Evolutionary conservation across 495 filamentous ascomycete genomes (phyloP).

Genomic region (Aspergillus haitiensis): DNA sequence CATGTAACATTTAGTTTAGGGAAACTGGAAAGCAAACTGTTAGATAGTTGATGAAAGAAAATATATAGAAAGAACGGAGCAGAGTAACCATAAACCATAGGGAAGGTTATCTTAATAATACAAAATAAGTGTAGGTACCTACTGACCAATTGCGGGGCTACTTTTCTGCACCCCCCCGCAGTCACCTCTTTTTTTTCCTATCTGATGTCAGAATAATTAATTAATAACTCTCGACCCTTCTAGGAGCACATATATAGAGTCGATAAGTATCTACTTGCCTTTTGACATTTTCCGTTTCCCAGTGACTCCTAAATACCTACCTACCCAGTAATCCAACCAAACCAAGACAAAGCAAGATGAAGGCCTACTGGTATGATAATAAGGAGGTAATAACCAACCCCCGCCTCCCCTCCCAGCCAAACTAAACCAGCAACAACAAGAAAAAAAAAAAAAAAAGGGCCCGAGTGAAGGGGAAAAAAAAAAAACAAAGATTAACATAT

Average conservation of each 20-base stretch:
- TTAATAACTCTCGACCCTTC: slow-evolving; percentile 1
- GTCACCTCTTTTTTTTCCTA: slow-evolving; percentile 31
- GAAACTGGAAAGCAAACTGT: too few relatives aligned
- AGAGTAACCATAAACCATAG: too few relatives aligned
- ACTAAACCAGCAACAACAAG: slow-evolving; percentile 17
- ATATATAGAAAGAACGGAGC: slow-evolving; percentile 3
- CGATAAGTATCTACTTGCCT: not conserved
- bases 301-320: not conserved
- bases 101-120: too few relatives aligned
- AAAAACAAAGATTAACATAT: slow-evolving; percentile 1
- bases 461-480: not conserved
- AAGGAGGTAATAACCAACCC: slow-evolving; percentile 57
- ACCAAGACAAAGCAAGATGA: slow-evolving; percentile 56
- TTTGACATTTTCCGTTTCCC: not conserved
- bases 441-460: not conserved
- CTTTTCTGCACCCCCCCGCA: slow-evolving; percentile 52
- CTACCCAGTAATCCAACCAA: not conserved
- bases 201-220: not conserved
- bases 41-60: too few relatives aligned
- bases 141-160: slow-evolving; percentile 41
- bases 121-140: slow-evolving; percentile 18
- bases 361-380: slow-evolving; percentile 83
- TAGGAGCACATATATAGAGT: not conserved
- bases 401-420: not conserved
- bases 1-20: too few relatives aligned